Evolutionary conservation across 768 basidiomycete genomes (phyloP), one percentile per base, ranked within the genome.

Genomic region (Psilocybe sp.): DNA sequence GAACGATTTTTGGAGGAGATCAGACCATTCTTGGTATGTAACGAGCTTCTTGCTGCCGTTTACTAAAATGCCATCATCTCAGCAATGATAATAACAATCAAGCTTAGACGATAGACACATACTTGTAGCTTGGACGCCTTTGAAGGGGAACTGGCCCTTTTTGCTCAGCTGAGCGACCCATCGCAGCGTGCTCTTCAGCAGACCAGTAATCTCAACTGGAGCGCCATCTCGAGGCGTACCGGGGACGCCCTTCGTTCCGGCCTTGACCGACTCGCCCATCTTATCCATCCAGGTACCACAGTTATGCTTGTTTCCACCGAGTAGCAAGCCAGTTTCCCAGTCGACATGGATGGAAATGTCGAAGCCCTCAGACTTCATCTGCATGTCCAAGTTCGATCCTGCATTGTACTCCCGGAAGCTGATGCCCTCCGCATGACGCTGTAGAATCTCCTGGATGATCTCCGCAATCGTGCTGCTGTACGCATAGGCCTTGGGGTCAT

Each of bases 241-340:
- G n/a, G 97, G 97, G 28, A 88, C 68, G 23, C 97, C 97, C 68
- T 95, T 97, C 46, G 88, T 98, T 1, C 93, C 92, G 4, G 97
- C 96, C 59, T 84, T 90, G 51, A 73, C 75, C 2, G 90, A 93
- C 63, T 96, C 93, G 39, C 97, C 97, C 92, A 95, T 95, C 78
- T 96, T 96, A 73, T 96, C 93, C 93, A 93, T 93, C 93, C 93
- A 96, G 1, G 93, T 95, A 10, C 93, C 93, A 63, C 93, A 95
- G 59, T 96, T 96, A 60, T 78, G 69, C 48, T 71, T 70, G 65
- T 84, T 98, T 7, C 97, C 97, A 20, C 97, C 97, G 51, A 82
- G 75, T 57, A 96, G 82, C 52, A 98, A 66, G 1, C 97, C 97
- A 1, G 92, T 98, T 57, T 79, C 75, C 97, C 97, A 99, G 66